Evolutionary conservation across 2,329 filamentous ascomycete species (phyloP).

Genomic region (Colletotrichum sp.): DNA sequence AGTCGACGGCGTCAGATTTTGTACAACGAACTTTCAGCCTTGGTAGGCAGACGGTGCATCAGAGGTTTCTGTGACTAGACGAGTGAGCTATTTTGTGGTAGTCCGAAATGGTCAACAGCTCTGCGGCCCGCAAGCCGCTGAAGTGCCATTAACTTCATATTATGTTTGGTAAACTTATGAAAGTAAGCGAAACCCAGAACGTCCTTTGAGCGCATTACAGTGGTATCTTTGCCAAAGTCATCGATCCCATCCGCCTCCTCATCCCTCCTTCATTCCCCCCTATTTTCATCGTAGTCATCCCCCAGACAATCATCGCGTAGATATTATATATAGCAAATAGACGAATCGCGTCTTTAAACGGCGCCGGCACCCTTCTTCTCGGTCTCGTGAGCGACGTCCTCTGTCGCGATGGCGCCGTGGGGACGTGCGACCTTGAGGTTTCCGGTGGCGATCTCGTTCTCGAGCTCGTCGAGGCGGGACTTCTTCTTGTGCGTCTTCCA

Average conservation of each 20-base stretch:
- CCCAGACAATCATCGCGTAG: background rate
- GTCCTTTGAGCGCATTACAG: background rate
- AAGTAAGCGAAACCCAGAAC: background rate
- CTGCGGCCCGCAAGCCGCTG: background rate
- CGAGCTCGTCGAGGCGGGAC: slow-evolving; percentile 50
- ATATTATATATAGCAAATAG: background rate
- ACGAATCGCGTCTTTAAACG: background rate
- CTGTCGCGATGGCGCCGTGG: background rate
- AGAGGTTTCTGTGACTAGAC: background rate
- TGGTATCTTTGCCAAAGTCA: background rate
- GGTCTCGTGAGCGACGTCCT: background rate
- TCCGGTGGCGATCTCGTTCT: slow-evolving; percentile 52
- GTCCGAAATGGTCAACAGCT: fast-evolving
- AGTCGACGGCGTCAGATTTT: background rate
- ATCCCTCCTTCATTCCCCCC: background rate
- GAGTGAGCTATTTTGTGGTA: fast-evolving
- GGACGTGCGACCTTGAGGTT: slow-evolving; percentile 39
- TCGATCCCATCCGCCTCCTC: background rate
- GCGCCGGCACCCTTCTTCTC: slow-evolving; percentile 20
- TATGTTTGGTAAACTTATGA: background rate
- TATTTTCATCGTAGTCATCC: background rate
- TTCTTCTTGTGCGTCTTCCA: slow-evolving; percentile 56
- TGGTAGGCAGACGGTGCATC: background rate
- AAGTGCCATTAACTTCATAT: background rate
- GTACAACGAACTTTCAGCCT: background rate